Evolutionary conservation across 2,329 filamentous ascomycete species (phyloP), one percentile per base, ranked within the genome.

Genomic region (Penicillium freii): DNA sequence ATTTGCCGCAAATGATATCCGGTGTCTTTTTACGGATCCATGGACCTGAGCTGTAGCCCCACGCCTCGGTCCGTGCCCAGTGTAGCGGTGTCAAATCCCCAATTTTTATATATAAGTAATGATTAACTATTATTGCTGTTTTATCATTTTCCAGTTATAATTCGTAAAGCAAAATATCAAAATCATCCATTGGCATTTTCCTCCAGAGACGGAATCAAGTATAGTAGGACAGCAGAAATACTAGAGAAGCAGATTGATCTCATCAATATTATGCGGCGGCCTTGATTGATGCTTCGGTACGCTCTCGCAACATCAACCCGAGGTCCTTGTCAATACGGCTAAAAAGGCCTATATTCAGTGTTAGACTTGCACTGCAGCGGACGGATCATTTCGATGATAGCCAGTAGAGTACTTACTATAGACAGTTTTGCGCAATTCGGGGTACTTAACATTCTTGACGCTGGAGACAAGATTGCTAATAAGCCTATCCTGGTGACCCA

Each of bases 401-500:
- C 36, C 3, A 21, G 38, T 39, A 39, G n/a, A 10, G 34, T 10
- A 66, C 67, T 17, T 61, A 72, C 71, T 52, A 54, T 72, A 73
- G 19, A 71, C 66, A 25, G 48, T 60, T 23, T 63, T 55, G 4
- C 71, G 65, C 38, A 74, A 56, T 13, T 63, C 45, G 0, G 54
- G 25, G 15, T 51, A 65, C n/a, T 56, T 59, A 1, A 70, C 71
- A 15, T 49, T 51, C 15, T 57, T 56, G 5, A 72, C 21, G 45
- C 59, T 65, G 6, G 19, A 51, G 15, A 61, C 66, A 6, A 73
- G 54, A 48, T 75, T 75, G 8, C 51, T 62, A 38, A 73, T 61
- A 17, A 69, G 46, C 36, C 69, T 56, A 7, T 73, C 71, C 56
- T 75, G 71, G 39, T 74, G 71, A 5, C 72, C 72, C 1, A 64